Percentiles rank a stretch among this genome's conserved stretches.
Evolutionary conservation across 257 asterid species (phyloP).

Genomic region (Gentiana straminea): DNA sequence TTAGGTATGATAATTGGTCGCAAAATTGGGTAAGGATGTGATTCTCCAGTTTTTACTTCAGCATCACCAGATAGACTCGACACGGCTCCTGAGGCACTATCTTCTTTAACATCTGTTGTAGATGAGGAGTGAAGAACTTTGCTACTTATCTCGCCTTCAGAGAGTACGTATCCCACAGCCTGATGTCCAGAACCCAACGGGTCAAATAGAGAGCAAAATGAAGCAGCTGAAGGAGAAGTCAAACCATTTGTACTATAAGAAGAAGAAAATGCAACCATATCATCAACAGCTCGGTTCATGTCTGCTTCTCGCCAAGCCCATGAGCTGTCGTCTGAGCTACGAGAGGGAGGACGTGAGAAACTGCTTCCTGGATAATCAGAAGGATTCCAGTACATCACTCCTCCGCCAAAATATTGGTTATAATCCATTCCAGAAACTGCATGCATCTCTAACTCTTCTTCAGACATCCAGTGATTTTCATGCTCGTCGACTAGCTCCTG

Average conservation of each 20-base stretch:
- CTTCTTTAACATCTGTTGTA: conserved; percentile 62
- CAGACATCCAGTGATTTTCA: conserved; percentile 86
- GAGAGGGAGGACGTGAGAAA: conserved; percentile 98
- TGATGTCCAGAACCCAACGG: conserved; percentile 65
- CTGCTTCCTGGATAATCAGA: conserved; percentile 77
- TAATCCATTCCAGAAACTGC: conserved; percentile 75
- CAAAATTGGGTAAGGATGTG: conserved; percentile 84
- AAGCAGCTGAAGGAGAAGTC: conserved; percentile 92
- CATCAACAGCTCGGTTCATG: conserved; percentile 90
- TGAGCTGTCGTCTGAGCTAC: conserved; percentile 97
- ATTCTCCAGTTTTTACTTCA: conserved; percentile 67
- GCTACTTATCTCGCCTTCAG: conserved; percentile 75
- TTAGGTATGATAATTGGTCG: conserved; percentile 94
- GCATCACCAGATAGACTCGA: conserved; percentile 59
- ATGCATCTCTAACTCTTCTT: conserved; percentile 86
- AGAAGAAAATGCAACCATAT: conserved; percentile 98
- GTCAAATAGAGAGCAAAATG: conserved; percentile 93
- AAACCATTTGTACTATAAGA: conserved; percentile 96
- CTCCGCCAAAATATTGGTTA: conserved; percentile 92
- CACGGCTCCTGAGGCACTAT: conserved; percentile 59
- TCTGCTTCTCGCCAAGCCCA: conserved; percentile 99
- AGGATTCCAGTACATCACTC: conserved; percentile 98
- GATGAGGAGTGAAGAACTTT: conserved; percentile 82
- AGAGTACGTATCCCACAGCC: conserved; percentile 78
- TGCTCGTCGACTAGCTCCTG: conserved; percentile 75